Evolutionary conservation across 2,329 filamentous ascomycete species (phyloP), one percentile per base, ranked within the genome.

Genomic region (Helminthosporium solani): DNA sequence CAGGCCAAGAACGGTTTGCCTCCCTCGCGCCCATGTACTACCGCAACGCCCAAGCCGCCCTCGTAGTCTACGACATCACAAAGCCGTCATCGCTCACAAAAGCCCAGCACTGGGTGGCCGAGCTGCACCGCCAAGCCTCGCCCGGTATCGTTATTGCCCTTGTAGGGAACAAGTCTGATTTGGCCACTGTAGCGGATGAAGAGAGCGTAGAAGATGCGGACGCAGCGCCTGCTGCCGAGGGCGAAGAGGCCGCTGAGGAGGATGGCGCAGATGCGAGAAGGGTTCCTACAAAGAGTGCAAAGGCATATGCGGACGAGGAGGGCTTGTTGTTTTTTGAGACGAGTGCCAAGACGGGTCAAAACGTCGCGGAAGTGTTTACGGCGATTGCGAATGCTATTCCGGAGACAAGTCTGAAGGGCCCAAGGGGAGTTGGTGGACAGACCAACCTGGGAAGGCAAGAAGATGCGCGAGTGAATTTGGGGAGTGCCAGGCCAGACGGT

Each of bases 21-120:
- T 95, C 88, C 41, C 83, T 97, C 50, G 94, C 94, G 42, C 94
- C 92, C 63, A 97, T 97, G 94, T 99, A 99, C 81, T 97, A 97
- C 79, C 90, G 92, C 74, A 97, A 99, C 71, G 94, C 94, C 41
- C 92, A 97, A 76, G 90, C 91, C 54, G 94, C 94, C 12, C 87
- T 99, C 58, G 92, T 99, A 52, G 92, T 97, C 70, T 99, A 97
- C 82, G 92, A 99, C 70, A 85, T 99, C 63, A 99, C 94, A 53
- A 97, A 97, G 74, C 88, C 91, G 34, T 94, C 90, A 40, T 96
- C 90, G 38, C 85, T 99, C 60, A 84, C 90, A 73, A 97, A 99
- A 77, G 94, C 94, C 42, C 95, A 95, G 76, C 92, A 97, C 79
- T 99, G 92, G 92, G 91, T 99, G 45, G 92, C 92, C 46, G 92